Evolutionary conservation across 108 stramenopile species (phyloP), one percentile per base, ranked within the genome.

Genomic region (Asterionellopsis glacialis): DNA sequence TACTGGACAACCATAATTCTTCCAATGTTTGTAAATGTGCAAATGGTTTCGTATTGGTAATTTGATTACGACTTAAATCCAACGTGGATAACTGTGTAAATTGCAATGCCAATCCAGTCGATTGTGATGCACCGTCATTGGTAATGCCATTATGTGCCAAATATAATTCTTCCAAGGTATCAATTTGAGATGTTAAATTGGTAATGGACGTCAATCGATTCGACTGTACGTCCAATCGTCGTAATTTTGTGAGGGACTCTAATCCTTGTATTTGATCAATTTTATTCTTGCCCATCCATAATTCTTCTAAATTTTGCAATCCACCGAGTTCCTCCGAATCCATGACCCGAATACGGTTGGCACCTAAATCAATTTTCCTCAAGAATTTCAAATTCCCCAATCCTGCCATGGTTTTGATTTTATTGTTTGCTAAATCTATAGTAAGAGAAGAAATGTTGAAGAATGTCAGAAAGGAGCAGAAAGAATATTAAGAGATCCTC

Each of bases 1-100:
- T 99, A 28, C 94, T 93, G 1, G 95, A 94, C 55, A 98, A 67
- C 98, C 98, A 99, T 40, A 99, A 78, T 66, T 97, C 96, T 54
- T 91, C 79, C 52, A 99, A 69, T 15, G 73, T 52, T 1, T 62
- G 64, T 33, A 95, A 62, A 59, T 90, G 91, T 14, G 75, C 83
- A 63, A 97, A 85, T 2, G 80, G 76, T 44, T 77, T 67, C 11
- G 81, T 83, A 22, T 73, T 66, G 0, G 77, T 76, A 26, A 96
- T 67, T 51, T 77, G 76, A 76, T 96, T 96, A 44, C 88, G 83
- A 23, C 76, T 74, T 62, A 96, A 54, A 64, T 96, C 95, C 27
- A 95, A 61, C 1, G 81, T 82, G 39, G 59, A 63, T 49, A 93
- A 60, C 13, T 75, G 57, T 11, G 72, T 69, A 63, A 91, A 92